phyloP scores from a whole-genome alignment of 176 grass and related monocot genomes.

The Triticum timopheevii region DNA sequence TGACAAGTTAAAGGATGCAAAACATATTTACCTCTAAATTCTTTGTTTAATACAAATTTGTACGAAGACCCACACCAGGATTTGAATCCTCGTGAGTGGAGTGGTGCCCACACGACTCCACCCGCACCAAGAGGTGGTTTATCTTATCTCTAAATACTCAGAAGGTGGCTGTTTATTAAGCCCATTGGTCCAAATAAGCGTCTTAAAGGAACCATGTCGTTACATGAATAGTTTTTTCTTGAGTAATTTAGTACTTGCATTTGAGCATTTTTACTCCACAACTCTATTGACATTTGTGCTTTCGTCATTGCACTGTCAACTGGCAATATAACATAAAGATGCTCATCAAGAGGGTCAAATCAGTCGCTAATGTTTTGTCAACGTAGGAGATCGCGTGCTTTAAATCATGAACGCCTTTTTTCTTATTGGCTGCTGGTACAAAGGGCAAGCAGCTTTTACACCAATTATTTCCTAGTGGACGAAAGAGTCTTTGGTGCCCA shows the following conservation, averaged over 20 bases:
- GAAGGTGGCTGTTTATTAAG: no score
- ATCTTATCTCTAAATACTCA: no score
- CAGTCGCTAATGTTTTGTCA: background rate
- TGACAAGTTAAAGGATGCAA: no score
- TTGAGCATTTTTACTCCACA: background rate
- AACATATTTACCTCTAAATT: no score
- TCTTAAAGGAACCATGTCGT: no score
- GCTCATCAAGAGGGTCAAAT: background rate
- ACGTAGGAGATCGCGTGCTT: background rate
- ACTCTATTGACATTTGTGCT: background rate
- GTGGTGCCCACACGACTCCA: no score
- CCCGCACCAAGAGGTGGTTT: no score
- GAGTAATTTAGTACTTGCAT: background rate
- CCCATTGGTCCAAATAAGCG: no score
- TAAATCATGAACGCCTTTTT: background rate
- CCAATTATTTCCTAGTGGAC: background rate
- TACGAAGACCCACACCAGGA: no score
- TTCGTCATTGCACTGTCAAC: background rate
- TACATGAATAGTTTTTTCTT: background rate
- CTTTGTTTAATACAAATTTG: no score
- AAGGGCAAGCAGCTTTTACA: background rate
- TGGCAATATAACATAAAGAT: background rate
- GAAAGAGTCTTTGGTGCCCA: background rate
- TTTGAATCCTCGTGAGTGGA: no score
- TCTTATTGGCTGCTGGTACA: background rate